Evolutionary conservation across 805 yeast species (phyloP), one percentile per base, ranked within the genome.

Genomic region (Candida gorgasii): DNA sequence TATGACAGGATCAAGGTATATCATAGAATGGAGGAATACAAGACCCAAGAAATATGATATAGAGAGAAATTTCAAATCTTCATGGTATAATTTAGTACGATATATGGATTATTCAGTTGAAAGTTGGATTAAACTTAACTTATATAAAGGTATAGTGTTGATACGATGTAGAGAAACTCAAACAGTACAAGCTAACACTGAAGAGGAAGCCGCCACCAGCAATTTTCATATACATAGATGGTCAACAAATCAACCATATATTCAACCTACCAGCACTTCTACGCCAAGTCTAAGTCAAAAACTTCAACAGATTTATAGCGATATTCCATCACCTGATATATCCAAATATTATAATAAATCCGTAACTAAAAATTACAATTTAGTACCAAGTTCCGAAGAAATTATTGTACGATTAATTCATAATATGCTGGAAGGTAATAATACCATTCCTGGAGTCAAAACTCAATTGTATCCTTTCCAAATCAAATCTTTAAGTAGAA

Each of bases 401-500:
- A 40, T 43, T 11, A 45, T 64, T 6, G 42, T 51, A 2, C 30
- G 42, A 8, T 37, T 57, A 8, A 36, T 58, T 8, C 46, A 48
- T 9, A 44, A 44, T 23, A 50, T 47, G 49, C 47, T 45, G 44
- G 54, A 46, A 5, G 47, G 48, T 4, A 33, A 46, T 11, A 39
- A 15, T 15, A 12, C 31, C 6, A 34, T 55, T 39, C 39, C 47
- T 1, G 88, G 87, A 0, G 62, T 84, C 38, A 68, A 61, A 33
- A 72, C 84, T 14, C 44, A 50, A 0, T 61, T 84, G 9, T 83
- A 81, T 52, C 68, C 70, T 3, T 84, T 80, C 51, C 89, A 84
- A 55, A 56, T 72, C n/a, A 70, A 76, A 38, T 80, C 89, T 0
- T 67, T 83, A 5, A 69, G 75, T 2, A 77, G 75, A 49, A 83